phyloP scores from a whole-genome alignment of 371 early-diverging fungal genomes.

The Saksenaea oblongispora region DNA sequence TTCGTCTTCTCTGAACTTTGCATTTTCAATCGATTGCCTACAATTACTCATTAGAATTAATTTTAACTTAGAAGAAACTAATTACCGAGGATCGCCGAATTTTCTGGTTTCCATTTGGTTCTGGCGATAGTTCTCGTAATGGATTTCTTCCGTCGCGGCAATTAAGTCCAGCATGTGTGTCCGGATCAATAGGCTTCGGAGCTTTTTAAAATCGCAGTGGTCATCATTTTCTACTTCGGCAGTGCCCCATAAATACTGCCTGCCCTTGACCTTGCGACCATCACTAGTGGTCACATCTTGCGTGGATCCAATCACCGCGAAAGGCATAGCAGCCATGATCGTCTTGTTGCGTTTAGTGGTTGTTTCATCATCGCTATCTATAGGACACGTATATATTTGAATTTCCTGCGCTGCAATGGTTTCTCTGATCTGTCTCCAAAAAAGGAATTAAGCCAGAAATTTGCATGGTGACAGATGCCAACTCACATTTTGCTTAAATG shows the following conservation, averaged over 20 bases:
- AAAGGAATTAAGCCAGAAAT: no score
- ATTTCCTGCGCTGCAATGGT: constrained; percentile 75
- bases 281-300: constrained; percentile 72
- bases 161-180: constrained; percentile 93
- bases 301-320: constrained; percentile 89
- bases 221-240: constrained; percentile 89
- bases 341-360: constrained; percentile 73
- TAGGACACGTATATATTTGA: constrained; percentile 69
- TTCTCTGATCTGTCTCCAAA: constrained; percentile 60
- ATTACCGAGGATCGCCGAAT: constrained; percentile 75
- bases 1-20: constrained; percentile 95
- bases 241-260: constrained; percentile 93
- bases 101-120: constrained; percentile 81
- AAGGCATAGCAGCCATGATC: constrained; percentile 89
- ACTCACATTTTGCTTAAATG: constrained; percentile 72
- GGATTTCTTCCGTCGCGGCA: constrained; percentile 81
- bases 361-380: constrained; percentile 85
- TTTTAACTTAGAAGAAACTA: not conserved
- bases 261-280: constrained; percentile 78
- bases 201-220: constrained; percentile 90
- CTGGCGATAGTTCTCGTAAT: constrained; percentile 87
- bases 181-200: constrained; percentile 88
- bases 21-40: constrained; percentile 75
- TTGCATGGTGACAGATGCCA: not conserved
- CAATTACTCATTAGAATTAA: constrained; percentile 17